These are phyloP conservation scores for Yamadazyma atlantica DNA, from an alignment of 1,139 yeast species.

Conservation along the genomic window DNA sequence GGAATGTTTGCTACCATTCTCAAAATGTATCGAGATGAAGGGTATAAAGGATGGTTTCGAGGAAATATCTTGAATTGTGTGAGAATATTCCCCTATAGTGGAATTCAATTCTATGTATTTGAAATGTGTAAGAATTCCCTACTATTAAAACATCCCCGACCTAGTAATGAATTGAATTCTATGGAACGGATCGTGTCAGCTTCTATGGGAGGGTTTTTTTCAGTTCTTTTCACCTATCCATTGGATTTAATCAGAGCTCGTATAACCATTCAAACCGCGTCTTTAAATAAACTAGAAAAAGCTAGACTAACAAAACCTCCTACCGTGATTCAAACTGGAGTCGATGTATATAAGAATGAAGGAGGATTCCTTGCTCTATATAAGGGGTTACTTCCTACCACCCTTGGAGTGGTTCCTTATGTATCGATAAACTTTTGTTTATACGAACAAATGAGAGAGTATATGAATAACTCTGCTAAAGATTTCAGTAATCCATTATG, in stretches of 20 bases:
- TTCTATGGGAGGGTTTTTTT: conserved; percentile 74
- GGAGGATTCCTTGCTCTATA: conserved; percentile 82
- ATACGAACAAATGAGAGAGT: conserved; percentile 76
- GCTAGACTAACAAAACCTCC: conserved; percentile 57
- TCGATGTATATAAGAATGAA: conserved; percentile 64
- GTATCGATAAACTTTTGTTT: conserved; percentile 91
- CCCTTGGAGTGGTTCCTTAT: conserved; percentile 93
- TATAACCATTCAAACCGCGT: conserved; percentile 85
- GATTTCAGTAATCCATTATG: conserved; percentile 48
- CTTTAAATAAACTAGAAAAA: conserved; percentile 50
- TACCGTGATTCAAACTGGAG: conserved; percentile 61
- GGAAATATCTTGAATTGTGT: conserved; percentile 91
- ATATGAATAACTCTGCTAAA: conserved; percentile 35
- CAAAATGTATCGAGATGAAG: conserved; percentile 87
- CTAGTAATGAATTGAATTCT: conserved; percentile 37
- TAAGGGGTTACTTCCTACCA: conserved; percentile 85
- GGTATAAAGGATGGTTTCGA: conserved; percentile 81
- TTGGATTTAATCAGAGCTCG: conserved; percentile 89
- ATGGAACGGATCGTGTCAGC: conserved; percentile 72
- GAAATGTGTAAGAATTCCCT: conserved; percentile 62
- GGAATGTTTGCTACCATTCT: conserved; percentile 77
- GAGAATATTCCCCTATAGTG: conserved; percentile 89
- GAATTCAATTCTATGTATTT: conserved; percentile 89
- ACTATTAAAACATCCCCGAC: conserved; percentile 26
- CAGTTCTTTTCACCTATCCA: conserved; percentile 88